phyloP scores from a whole-genome alignment of 148 eudicot genomes.

The Cornus suecica region DNA sequence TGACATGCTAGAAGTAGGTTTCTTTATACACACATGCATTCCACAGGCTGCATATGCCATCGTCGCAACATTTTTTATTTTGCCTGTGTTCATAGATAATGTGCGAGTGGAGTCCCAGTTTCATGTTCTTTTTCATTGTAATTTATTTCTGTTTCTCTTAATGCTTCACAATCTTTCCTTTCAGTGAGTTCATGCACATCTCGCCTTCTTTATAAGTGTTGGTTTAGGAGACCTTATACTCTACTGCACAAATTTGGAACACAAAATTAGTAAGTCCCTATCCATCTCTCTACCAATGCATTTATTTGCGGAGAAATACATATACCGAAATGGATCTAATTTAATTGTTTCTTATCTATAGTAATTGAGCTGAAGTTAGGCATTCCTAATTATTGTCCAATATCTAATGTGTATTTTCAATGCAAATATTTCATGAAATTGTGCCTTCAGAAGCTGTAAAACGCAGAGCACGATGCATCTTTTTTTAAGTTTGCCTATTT shows the following conservation, averaged over 20 bases:
- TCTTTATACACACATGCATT: neutral
- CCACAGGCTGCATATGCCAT: neutral
- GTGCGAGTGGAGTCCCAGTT: neutral
- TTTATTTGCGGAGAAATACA: neutral
- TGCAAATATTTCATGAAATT: neutral
- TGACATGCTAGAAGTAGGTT: neutral
- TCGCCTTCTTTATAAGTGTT: neutral
- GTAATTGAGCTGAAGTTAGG: neutral
- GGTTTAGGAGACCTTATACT: slow-evolving; percentile 1
- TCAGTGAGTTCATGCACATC: slow-evolving; percentile 3
- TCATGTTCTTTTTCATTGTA: neutral
- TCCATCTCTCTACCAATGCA: neutral
- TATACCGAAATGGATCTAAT: neutral
- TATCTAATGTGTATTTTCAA: neutral
- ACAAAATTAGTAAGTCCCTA: neutral
- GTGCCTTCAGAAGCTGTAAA: neutral
- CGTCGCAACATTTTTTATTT: no score
- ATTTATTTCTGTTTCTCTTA: neutral
- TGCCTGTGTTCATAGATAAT: neutral
- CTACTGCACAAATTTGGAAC: neutral
- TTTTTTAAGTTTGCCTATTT: no score
- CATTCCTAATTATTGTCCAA: neutral
- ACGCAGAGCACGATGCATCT: no score
- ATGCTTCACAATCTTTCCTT: neutral
- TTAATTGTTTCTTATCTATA: neutral